phyloP scores from a whole-genome alignment of 1,284 basidiomycete genomes.

The Sutorius eximius region DNA sequence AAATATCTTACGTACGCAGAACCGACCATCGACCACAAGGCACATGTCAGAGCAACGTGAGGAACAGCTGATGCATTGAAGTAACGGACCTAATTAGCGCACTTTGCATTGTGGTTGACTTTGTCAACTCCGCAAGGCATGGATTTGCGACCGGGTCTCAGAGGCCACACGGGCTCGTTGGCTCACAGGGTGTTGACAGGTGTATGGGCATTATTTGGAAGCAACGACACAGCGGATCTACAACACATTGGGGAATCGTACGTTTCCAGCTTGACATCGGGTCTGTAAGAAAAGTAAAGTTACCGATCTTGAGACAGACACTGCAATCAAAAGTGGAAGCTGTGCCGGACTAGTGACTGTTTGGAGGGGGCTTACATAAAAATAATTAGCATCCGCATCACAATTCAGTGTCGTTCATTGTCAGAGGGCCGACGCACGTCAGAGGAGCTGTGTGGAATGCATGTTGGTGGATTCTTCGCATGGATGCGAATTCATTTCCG shows the following conservation, averaged over 20 bases:
- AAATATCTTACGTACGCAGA: conserved; percentile 36
- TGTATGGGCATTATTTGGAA: conserved; percentile 28
- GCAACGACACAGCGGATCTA: conserved; percentile 25
- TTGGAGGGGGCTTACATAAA: conserved; percentile 32
- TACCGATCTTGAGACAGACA: conserved; percentile 20
- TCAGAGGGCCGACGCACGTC: conserved; percentile 18
- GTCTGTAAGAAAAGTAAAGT: conserved; percentile 20
- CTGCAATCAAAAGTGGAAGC: conserved; percentile 21
- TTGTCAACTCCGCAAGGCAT: conserved; percentile 32
- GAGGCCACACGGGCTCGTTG: conserved; percentile 19
- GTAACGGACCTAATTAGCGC: conserved; percentile 34
- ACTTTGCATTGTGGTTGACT: conserved; percentile 37
- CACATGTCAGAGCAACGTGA: conserved; percentile 35
- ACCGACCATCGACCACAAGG: conserved; percentile 33
- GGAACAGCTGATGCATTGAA: conserved; percentile 28
- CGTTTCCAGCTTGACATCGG: conserved; percentile 24
- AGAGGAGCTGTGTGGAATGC: conserved; percentile 19
- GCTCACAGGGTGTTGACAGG: conserved; percentile 20
- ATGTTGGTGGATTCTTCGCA: conserved; percentile 21
- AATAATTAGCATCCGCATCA: conserved; percentile 18
- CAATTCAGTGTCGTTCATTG: conserved; percentile 29
- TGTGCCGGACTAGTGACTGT: conserved; percentile 6
- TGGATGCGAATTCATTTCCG: conserved; percentile 38
- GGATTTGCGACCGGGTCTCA: conserved; percentile 35
- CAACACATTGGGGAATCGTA: conserved; percentile 28